phyloP scores from a whole-genome alignment of 2,329 filamentous ascomycete genomes.

The Colletotrichum sp. region DNA sequence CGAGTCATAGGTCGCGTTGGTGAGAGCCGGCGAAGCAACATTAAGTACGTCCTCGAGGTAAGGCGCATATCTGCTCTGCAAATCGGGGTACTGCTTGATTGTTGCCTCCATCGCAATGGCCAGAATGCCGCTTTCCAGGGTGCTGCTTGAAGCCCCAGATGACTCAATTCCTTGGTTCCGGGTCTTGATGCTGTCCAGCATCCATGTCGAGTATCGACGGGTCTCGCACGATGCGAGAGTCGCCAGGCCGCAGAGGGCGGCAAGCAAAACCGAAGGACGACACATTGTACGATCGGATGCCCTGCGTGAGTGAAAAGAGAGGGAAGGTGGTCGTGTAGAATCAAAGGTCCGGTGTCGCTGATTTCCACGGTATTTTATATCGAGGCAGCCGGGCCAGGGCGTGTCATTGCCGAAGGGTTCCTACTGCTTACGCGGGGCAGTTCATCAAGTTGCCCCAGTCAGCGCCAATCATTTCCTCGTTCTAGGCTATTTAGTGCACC shows the following conservation, averaged over 20 bases:
- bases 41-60: constrained; percentile 23
- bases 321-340: neutral
- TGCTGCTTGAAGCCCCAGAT: constrained; percentile 24
- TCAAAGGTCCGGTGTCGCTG: neutral
- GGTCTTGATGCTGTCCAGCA: constrained; percentile 28
- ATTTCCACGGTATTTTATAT: neutral
- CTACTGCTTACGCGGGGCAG: neutral
- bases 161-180: constrained; percentile 26
- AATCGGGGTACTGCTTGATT: constrained; percentile 19
- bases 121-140: constrained; percentile 27
- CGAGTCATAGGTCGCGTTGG: constrained; percentile 17
- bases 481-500: neutral
- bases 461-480: neutral
- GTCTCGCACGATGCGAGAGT: neutral
- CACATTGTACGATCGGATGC: neutral
- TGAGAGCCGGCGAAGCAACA: constrained; percentile 6
- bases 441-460: neutral
- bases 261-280: neutral
- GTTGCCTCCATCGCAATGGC: constrained; percentile 22
- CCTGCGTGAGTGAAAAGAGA: rapidly evolving
- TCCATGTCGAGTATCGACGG: constrained; percentile 22
- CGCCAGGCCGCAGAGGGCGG: neutral
- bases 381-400: neutral
- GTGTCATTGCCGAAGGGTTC: neutral
- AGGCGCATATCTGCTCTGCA: neutral